Evolutionary conservation across 2,329 filamentous ascomycete genomes (phyloP), one percentile per base, ranked within the genome.

Genomic region (Diaporthe batatas): DNA sequence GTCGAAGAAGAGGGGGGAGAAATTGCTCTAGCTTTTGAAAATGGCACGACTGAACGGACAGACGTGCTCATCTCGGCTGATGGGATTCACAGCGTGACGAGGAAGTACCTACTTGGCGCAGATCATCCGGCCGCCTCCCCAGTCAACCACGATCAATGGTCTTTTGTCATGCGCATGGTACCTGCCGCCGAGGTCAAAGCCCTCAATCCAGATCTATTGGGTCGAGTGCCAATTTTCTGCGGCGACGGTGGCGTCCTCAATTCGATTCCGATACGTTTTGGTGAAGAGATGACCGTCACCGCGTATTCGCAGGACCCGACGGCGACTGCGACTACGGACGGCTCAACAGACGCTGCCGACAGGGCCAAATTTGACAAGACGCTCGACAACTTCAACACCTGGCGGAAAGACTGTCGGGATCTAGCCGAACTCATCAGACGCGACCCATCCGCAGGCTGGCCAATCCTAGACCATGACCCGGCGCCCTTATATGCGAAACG

Each of bases 61-160:
- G 81, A 84, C 70, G 75, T 83, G 32, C 78, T 84, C 18, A 76
- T 84, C 55, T 82, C 81, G 1, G 82, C 81, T 12, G 83, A 84
- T 69, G 82, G 83, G 14, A 81, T 84, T 10, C 80, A 81, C 47
- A 84, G 82, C 34, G 78, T 77, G 47, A 81, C 83, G 2, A 78
- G 83, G 18, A 81, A 82, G 72, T 71, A 82, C 12, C 78, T 83
- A 34, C 75, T 81, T 5, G 78, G 78, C 16, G 73, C 76, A 16
- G 72, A 79, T 54, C 77, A 80, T 39, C 74, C 75, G 1, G 76
- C 77, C 4, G 77, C 75, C 1, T 49, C 32, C 2, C 78, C 76
- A 1, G 64, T 74, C 21, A 79, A 78, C 74, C 78, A 80, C 62
- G 80, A 82, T 51, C 73, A 75, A 32, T 82, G 80, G 80, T 76